Percentiles rank a stretch among this genome's conserved stretches.
Conservation (phyloP, 2,329 filamentous ascomycete genomes). For the Aspergillus versicolor region DNA sequence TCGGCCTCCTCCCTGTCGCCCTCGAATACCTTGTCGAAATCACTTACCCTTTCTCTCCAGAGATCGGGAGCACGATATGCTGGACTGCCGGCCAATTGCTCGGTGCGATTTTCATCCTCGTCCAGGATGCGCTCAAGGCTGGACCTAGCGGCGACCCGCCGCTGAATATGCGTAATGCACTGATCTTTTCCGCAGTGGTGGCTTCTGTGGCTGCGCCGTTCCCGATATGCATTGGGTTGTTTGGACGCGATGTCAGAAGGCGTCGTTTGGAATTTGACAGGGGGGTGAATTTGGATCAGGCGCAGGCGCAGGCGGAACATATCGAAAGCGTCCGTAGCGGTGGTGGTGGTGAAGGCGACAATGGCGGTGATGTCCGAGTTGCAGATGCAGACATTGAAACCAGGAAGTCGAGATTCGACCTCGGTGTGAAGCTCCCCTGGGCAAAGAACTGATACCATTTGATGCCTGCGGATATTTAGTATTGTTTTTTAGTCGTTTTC, state of each 20-base stretch:
- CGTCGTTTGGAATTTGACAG: slow-evolving; percentile 43
- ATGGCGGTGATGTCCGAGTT: background rate
- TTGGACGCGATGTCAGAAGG: slow-evolving; percentile 55
- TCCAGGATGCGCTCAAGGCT: slow-evolving; percentile 70
- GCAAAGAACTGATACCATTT: background rate
- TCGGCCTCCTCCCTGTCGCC: slow-evolving; percentile 77
- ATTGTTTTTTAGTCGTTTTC: background rate
- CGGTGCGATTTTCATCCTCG: slow-evolving; percentile 79
- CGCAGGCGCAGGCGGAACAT: background rate
- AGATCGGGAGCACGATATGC: slow-evolving; percentile 77
- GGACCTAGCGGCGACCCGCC: slow-evolving; percentile 57
- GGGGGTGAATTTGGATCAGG: slow-evolving; percentile 23
- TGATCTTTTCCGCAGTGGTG: slow-evolving; percentile 78
- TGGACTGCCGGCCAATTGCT: slow-evolving; percentile 86
- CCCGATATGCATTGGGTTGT: slow-evolving; percentile 67
- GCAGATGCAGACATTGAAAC: background rate
- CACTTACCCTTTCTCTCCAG: slow-evolving; percentile 81
- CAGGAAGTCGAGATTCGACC: slow-evolving; percentile 6
- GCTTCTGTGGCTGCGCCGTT: slow-evolving; percentile 64
- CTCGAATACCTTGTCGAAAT: slow-evolving; percentile 87
- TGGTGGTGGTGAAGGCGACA: background rate
- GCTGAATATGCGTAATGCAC: slow-evolving; percentile 68
- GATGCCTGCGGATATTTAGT: background rate
- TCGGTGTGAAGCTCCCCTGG: slow-evolving; percentile 6
- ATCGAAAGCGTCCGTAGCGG: background rate